phyloP scores from a whole-genome alignment of 768 basidiomycete species.

The Crassisporium funariophilum region DNA sequence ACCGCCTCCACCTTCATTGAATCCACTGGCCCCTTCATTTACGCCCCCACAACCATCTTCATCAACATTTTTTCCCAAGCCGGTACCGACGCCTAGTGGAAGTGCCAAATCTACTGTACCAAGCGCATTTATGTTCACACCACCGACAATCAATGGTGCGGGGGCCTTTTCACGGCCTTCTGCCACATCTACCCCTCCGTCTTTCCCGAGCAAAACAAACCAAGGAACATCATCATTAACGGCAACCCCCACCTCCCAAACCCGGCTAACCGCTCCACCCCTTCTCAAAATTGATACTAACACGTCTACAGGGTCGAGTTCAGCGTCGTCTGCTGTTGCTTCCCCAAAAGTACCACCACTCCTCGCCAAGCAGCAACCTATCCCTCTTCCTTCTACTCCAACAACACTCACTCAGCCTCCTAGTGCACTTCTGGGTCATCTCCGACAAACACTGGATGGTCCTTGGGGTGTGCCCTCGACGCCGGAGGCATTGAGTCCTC shows the following conservation, averaged over 20 bases:
- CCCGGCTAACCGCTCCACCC: constrained; percentile 27
- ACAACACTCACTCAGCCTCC: constrained; percentile 29
- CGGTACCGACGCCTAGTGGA: constrained; percentile 5
- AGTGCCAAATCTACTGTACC: constrained; percentile 4
- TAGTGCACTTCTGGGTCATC: constrained; percentile 34
- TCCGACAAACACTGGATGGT: constrained; percentile 30
- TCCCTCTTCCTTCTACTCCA: constrained; percentile 52
- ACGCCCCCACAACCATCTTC: constrained; percentile 14
- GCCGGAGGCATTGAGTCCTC: constrained; percentile 46
- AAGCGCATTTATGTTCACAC: constrained; percentile 5
- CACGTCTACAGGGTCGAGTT: constrained; percentile 17
- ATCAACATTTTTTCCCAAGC: constrained; percentile 7
- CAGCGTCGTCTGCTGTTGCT: constrained; percentile 16
- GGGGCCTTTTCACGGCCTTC: constrained; percentile 4
- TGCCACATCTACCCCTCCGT: constrained; percentile 5
- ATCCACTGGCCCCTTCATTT: constrained; percentile 27
- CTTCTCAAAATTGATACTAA: constrained; percentile 39
- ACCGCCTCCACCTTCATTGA: constrained; percentile 10
- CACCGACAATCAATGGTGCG: constrained; percentile 8
- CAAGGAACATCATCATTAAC: constrained; percentile 18
- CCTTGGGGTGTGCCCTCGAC: constrained; percentile 14
- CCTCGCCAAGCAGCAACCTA: constrained; percentile 39
- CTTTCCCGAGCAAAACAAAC: constrained; percentile 11
- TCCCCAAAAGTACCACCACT: constrained; percentile 42
- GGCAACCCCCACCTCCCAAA: constrained; percentile 14